phyloP scores from a whole-genome alignment of 2,329 filamentous ascomycete species.

The Diaporthe sp. region DNA sequence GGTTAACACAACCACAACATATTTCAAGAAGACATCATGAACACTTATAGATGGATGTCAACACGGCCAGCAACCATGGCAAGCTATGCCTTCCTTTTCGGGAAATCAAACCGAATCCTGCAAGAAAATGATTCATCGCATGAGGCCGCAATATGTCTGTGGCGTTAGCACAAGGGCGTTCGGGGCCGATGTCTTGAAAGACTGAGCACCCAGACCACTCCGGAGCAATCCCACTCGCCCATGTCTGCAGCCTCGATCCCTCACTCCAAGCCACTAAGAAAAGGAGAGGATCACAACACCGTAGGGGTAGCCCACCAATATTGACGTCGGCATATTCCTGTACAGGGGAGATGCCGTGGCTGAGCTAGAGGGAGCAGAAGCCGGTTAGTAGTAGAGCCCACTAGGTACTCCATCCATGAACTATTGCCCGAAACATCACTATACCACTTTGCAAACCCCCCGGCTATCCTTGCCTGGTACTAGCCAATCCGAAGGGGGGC shows the following conservation, averaged over 20 bases:
- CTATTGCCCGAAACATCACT: neutral
- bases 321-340: slow-evolving; percentile 21
- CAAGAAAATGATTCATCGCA: slow-evolving; percentile 20
- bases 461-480: neutral
- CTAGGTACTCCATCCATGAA: neutral
- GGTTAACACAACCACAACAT: no score
- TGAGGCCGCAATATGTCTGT: slow-evolving; percentile 26
- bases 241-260: neutral
- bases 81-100: neutral
- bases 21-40: neutral
- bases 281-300: slow-evolving; percentile 19
- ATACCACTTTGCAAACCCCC: neutral
- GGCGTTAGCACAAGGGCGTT: slow-evolving; percentile 9
- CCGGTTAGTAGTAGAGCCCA: slow-evolving; percentile 5
- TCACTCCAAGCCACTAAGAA: slow-evolving; percentile 21
- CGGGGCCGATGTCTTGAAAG: neutral
- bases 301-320: neutral
- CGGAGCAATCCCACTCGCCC: slow-evolving; percentile 17
- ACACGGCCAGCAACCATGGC: neutral
- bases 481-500: neutral
- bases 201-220: neutral
- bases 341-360: slow-evolving; percentile 21
- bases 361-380: neutral
- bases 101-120: slow-evolving; percentile 8
- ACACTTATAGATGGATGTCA: neutral